A percentile compares a stretch with the other conserved stretches of the same genome.
phyloP scores from a whole-genome alignment of 2,329 filamentous ascomycete species.

The Emergomyces africanus region DNA sequence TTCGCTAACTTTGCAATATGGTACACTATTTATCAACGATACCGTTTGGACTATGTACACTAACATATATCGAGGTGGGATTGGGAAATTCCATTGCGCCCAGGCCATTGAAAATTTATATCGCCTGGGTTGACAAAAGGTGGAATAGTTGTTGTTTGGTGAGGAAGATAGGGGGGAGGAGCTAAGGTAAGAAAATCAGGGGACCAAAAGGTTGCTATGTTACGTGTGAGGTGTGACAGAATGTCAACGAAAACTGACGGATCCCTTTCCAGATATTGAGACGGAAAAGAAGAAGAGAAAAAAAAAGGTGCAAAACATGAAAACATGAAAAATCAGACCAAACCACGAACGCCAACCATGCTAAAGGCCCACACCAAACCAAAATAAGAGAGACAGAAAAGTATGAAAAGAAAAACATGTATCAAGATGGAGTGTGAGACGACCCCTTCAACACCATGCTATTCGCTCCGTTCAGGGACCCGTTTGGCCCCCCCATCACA shows the following conservation, averaged over 20 bases:
- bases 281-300: too few relatives aligned
- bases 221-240: neutral
- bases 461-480: slow-evolving; percentile 12
- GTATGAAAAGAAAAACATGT: slow-evolving; percentile 6
- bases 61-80: slow-evolving; percentile 2
- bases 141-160: neutral
- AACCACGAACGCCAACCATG: slow-evolving; percentile 21
- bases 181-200: slow-evolving; percentile 2
- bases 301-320: slow-evolving; percentile 7
- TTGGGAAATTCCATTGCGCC: slow-evolving; percentile 3
- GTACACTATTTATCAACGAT: slow-evolving; percentile 7
- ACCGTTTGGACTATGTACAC: slow-evolving; percentile 9
- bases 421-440: slow-evolving; percentile 20
- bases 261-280: neutral
- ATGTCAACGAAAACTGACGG: neutral
- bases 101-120: neutral
- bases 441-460: slow-evolving; percentile 9
- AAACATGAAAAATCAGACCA: slow-evolving; percentile 10
- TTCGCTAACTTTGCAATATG: slow-evolving; percentile 10
- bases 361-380: slow-evolving; percentile 8
- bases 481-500: slow-evolving; percentile 15
- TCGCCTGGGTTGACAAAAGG: neutral
- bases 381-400: slow-evolving; percentile 1
- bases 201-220: neutral
- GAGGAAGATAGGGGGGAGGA: neutral